These are phyloP conservation scores for Heteromeles arbutifolia DNA, from an alignment of 306 rosid species.

Conservation along the genomic window DNA sequence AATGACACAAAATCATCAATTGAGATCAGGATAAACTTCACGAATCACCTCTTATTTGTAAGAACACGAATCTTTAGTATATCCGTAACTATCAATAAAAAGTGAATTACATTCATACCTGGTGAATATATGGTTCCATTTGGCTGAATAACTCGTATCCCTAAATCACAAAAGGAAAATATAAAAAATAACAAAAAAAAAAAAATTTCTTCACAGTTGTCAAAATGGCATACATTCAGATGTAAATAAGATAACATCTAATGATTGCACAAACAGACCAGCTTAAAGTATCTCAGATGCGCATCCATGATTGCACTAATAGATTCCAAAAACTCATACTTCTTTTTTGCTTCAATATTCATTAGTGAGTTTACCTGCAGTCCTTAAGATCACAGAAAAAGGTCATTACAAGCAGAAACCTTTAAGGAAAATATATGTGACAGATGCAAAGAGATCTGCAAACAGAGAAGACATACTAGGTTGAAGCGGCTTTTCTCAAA, in stretches of 20 bases:
- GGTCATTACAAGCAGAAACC: conserved; percentile 26
- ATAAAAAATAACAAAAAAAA: background rate
- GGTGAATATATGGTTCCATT: conserved; percentile 97
- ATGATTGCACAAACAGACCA: conserved; percentile 50
- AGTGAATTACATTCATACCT: conserved; percentile 43
- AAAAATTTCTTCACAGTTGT: conserved; percentile 23
- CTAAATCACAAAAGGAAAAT: conserved; percentile 18
- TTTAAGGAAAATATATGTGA: conserved; percentile 2
- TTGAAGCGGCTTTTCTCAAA: conserved; percentile 98
- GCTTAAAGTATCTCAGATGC: conserved; percentile 92
- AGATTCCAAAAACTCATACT: conserved; percentile 90
- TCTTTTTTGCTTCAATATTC: conserved; percentile 93
- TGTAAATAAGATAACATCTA: conserved; percentile 11
- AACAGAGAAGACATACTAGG: conserved; percentile 63
- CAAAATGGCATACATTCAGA: conserved; percentile 13
- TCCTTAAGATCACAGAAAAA: conserved; percentile 55
- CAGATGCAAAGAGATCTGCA: conserved; percentile 10
- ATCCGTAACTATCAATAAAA: background rate
- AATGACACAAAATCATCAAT: background rate
- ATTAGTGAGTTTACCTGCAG: conserved; percentile 91
- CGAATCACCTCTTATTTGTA: background rate
- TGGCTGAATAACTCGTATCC: conserved; percentile 80
- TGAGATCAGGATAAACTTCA: background rate
- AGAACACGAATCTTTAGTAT: background rate
- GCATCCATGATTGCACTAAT: conserved; percentile 98